Percentiles rank a stretch among this genome's conserved stretches.
Conservation (phyloP, 352 stramenopile genomes). For the Hyphochytrium catenoides region DNA sequence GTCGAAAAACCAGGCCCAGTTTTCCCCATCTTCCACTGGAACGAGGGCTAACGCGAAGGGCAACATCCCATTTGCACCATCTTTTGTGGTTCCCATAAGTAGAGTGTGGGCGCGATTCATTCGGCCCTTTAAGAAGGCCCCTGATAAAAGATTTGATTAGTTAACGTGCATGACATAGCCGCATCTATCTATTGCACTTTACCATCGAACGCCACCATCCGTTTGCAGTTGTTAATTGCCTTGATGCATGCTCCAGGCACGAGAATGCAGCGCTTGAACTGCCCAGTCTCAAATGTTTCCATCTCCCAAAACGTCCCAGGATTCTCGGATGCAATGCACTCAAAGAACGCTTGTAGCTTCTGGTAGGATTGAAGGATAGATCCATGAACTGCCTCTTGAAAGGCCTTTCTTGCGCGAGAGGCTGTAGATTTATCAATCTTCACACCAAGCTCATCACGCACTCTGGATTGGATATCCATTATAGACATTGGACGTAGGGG, state of each 20-base stretch:
- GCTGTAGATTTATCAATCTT: slow-evolving; percentile 56
- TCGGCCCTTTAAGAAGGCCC: no score
- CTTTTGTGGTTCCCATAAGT: no score
- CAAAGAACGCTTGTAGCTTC: slow-evolving; percentile 27
- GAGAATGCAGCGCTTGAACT: slow-evolving; percentile 33
- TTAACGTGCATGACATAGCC: no score
- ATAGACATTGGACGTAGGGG: no score
- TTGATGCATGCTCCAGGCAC: slow-evolving; percentile 24
- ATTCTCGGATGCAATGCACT: slow-evolving; percentile 36
- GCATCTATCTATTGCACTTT: no score
- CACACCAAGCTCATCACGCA: no score
- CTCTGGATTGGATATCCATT: no score
- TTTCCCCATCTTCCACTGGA: slow-evolving; percentile 25
- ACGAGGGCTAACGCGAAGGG: slow-evolving; percentile 38
- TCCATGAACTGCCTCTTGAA: slow-evolving; percentile 25
- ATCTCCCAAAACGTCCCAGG: slow-evolving; percentile 22
- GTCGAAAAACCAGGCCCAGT: slow-evolving; percentile 57
- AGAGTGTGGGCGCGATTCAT: no score
- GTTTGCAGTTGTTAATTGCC: slow-evolving; percentile 25
- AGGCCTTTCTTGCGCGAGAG: slow-evolving; percentile 39
- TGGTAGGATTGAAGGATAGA: slow-evolving; percentile 36
- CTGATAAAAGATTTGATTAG: no score
- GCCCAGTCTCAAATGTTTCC: slow-evolving; percentile 19
- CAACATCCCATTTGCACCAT: slow-evolving; percentile 37
- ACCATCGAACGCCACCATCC: slow-evolving; percentile 29